Conservation (phyloP, 257 asterid genomes). For the Galeopsis tetrahit region DNA sequence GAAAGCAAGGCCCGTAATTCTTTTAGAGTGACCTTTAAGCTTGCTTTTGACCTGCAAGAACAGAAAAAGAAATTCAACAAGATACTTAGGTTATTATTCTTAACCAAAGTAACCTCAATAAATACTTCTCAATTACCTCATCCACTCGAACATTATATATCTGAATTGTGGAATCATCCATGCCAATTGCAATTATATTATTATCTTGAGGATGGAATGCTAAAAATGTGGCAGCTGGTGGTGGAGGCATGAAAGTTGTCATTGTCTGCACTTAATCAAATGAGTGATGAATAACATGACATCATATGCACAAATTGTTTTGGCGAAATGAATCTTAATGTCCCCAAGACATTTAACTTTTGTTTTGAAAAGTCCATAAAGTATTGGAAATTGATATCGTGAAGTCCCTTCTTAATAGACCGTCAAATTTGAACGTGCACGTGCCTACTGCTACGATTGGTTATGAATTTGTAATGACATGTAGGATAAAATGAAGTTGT, state of each 20-base stretch:
- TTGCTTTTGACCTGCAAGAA: conserved; percentile 59
- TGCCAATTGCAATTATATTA: conserved; percentile 70
- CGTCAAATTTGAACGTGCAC: background rate
- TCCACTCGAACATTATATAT: conserved; percentile 72
- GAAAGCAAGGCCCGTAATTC: conserved; percentile 73
- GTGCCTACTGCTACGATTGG: background rate
- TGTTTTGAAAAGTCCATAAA: background rate
- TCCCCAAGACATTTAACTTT: background rate
- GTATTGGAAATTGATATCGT: background rate
- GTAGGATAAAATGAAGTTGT: background rate
- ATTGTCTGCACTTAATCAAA: conserved; percentile 51
- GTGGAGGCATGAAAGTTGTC: conserved; percentile 79
- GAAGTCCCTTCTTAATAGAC: background rate
- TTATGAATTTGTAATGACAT: background rate
- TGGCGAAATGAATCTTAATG: background rate
- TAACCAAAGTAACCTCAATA: background rate
- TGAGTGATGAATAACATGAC: conserved; percentile 10
- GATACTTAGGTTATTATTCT: conserved; percentile 16
- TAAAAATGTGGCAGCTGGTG: conserved; percentile 75
- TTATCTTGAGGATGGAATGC: conserved; percentile 82
- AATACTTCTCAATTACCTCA: conserved; percentile 50
- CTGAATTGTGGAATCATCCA: conserved; percentile 76
- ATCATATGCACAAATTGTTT: conserved; percentile 1
- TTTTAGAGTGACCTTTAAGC: conserved; percentile 72
- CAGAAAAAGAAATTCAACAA: background rate